A percentile compares a stretch with the other conserved stretches of the same genome.
Conservation (phyloP, 148 eudicot species). For the Spergularia marina region DNA sequence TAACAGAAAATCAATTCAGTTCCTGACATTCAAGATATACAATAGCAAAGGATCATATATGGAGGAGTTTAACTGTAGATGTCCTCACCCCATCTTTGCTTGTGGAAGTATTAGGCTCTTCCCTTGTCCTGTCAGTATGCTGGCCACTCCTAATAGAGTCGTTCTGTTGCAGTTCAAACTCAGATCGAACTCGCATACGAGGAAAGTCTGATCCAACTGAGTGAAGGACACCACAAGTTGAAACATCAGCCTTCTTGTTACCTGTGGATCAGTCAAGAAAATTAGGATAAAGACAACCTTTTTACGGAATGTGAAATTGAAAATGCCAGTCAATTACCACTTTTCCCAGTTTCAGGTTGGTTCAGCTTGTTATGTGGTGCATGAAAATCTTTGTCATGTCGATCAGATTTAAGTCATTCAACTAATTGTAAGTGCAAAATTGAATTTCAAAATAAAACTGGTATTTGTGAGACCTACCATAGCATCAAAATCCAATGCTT, state of each 20-base stretch:
- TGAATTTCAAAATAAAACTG: background rate
- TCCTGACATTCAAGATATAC: background rate
- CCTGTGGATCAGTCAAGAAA: slow-evolving; percentile 32
- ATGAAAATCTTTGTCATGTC: slow-evolving; percentile 56
- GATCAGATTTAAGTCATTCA: slow-evolving; percentile 4
- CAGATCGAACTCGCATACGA: slow-evolving; percentile 61
- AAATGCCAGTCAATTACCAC: slow-evolving; percentile 32
- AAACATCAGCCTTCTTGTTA: slow-evolving; percentile 46
- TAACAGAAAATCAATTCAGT: background rate
- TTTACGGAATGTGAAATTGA: background rate
- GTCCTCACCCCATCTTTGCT: slow-evolving; percentile 75
- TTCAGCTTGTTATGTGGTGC: slow-evolving; percentile 40
- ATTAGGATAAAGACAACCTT: background rate
- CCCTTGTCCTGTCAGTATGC: slow-evolving; percentile 45
- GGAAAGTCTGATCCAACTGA: slow-evolving; percentile 94
- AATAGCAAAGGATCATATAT: background rate
- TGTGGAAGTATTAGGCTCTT: slow-evolving; percentile 55
- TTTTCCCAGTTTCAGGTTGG: slow-evolving; percentile 30
- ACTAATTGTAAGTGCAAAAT: background rate
- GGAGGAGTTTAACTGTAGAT: background rate
- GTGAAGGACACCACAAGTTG: slow-evolving; percentile 78
- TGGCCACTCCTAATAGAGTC: slow-evolving; percentile 49
- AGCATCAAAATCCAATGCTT: slow-evolving; percentile 48
- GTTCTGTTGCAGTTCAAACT: slow-evolving; percentile 32
- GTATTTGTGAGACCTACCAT: slow-evolving; percentile 46